Evolutionary conservation across 805 yeast genomes (phyloP).

Genomic region (Alloascoidea hylecoeti): DNA sequence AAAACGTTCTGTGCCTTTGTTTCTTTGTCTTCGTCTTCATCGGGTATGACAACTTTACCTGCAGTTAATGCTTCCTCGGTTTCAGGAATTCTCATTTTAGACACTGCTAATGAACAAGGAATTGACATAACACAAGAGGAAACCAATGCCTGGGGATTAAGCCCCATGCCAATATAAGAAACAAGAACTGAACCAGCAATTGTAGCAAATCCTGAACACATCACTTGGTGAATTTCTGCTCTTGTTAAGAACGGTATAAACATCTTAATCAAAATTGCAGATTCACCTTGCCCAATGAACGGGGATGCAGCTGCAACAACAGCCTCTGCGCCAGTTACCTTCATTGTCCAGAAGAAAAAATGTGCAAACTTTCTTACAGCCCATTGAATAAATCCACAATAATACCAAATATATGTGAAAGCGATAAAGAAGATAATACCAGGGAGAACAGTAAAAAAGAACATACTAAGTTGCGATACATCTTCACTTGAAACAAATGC

Average conservation of each 20-base stretch:
- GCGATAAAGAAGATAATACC: conserved; percentile 51
- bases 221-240: conserved; percentile 48
- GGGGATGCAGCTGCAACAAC: conserved; percentile 57
- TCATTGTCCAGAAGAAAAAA: conserved; percentile 45
- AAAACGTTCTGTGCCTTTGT: conserved; percentile 32
- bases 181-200: conserved; percentile 52
- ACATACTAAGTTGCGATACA: conserved; percentile 27
- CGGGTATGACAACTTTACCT: conserved; percentile 33
- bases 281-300: conserved; percentile 52
- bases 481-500: conserved; percentile 35
- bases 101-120: conserved; percentile 47
- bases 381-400: conserved; percentile 50
- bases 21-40: conserved; percentile 25
- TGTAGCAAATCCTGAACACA: conserved; percentile 51
- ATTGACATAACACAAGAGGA: conserved; percentile 60
- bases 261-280: conserved; percentile 45
- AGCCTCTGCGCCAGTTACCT: conserved; percentile 50
- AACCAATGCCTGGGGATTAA: conserved; percentile 45
- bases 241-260: conserved; percentile 42
- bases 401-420: conserved; percentile 44
- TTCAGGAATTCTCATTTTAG: conserved; percentile 46
- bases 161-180: conserved; percentile 47
- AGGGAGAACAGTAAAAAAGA: conserved; percentile 46
- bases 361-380: conserved; percentile 37
- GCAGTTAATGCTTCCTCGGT: conserved; percentile 37